phyloP scores from a whole-genome alignment of 139 green algal genomes.

The Marvania coccoides region DNA sequence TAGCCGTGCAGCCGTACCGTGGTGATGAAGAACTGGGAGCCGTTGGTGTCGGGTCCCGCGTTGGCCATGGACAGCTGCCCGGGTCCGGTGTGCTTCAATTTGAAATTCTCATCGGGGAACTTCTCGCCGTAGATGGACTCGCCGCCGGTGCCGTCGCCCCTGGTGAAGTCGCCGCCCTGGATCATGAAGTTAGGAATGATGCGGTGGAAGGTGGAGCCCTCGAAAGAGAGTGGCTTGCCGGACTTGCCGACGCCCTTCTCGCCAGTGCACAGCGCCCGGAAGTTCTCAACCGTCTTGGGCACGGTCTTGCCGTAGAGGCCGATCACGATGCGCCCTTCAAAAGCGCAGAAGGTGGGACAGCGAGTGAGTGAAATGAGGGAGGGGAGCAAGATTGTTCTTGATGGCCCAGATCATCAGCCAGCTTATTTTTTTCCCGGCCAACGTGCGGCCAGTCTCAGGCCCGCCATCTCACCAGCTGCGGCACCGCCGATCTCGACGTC shows the following conservation, averaged over 20 bases:
- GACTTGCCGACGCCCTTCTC: slow-evolving; percentile 66
- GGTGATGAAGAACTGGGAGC: slow-evolving; percentile 70
- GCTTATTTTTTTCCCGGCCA: too few relatives aligned
- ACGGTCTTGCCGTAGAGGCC: slow-evolving; percentile 74
- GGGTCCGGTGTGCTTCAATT: slow-evolving; percentile 63
- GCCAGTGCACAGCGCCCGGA: slow-evolving; percentile 55
- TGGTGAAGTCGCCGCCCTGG: slow-evolving; percentile 83
- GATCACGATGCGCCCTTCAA: slow-evolving; percentile 71
- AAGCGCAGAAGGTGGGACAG: background rate
- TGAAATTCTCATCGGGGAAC: slow-evolving; percentile 80
- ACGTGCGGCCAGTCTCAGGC: too few relatives aligned
- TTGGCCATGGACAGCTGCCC: slow-evolving; percentile 71
- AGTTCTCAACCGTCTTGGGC: slow-evolving; percentile 84
- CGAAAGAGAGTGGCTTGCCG: slow-evolving; percentile 78
- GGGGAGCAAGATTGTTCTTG: too few relatives aligned
- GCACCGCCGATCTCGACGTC: slow-evolving; percentile 18
- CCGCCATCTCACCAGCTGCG: too few relatives aligned
- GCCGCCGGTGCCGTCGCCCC: slow-evolving; percentile 71
- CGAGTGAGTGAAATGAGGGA: too few relatives aligned
- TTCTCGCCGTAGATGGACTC: slow-evolving; percentile 81
- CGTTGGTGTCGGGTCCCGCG: slow-evolving; percentile 67
- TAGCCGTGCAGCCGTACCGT: slow-evolving; percentile 25
- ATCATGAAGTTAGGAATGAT: slow-evolving; percentile 89
- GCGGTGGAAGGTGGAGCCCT: slow-evolving; percentile 75
- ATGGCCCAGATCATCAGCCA: too few relatives aligned